Base-by-base conservation (phyloP, 768 basidiomycete species). In the Aureoboletus auriporus region DNA sequence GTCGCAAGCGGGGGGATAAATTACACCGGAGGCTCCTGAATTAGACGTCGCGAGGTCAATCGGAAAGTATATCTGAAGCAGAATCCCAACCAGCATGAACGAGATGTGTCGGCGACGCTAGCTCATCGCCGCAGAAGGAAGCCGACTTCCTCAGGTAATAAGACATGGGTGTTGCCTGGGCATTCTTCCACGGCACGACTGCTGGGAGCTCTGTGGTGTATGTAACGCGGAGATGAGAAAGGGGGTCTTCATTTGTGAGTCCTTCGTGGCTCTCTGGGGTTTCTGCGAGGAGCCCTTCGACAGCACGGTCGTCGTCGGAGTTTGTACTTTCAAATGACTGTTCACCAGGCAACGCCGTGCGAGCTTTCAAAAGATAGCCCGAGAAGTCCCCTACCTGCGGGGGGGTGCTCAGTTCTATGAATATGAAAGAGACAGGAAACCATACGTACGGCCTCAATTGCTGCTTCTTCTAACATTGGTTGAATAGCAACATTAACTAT, bases 81-180 rank as follows among this genome's bases (percentile, higher is more conserved):
- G 75, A 75, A 54, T 77, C 80, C 81, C 81, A 83, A 16, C 78
- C 79, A 30, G 78, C 78, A 47, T 76, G 72, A 52, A 78, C 69
- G 44, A 80, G 74, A 60, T 68, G 75, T 27, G 79, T 78, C 20
- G 73, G 75, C 20, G 75, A 69, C 37, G 67, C 67, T 50, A 70
- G 55, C 37, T 67, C 67, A 52, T 69, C 67, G 34, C 62, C 63
- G 40, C 65, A 52, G 50, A 76, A 75, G 31, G 71, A 71, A 49
- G 63, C 63, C 20, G 73, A 65, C 56, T 75, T 73, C 44, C 59
- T 68, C 58, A 67, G 50, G 59, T 69, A 67, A 58, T 68, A 62
- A 1, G 67, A 60, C 66, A 67, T 68, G 46, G 66, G 66, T 45
- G 66, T 64, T 47, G 63, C 66, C 34, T 53, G 55, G 9, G 63